Conservation (phyloP, 495 filamentous ascomycete genomes). For the Tuber borchii region DNA sequence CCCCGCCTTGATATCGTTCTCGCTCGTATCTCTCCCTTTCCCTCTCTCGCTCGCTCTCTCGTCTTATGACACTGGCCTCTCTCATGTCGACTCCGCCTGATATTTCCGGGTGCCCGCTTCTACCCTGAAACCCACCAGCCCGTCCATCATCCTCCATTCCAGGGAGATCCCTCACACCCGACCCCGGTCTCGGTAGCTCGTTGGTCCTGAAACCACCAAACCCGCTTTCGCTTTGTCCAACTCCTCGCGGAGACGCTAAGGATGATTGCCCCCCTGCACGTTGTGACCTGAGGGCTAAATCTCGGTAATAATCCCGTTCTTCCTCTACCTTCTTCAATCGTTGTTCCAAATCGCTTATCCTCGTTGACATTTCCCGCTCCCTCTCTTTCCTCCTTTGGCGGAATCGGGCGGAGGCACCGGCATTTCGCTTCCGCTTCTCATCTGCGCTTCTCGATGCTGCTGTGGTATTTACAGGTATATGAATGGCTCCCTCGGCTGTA, state of each 20-base stretch:
- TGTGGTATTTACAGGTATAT: constrained; percentile 67
- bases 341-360: constrained; percentile 59
- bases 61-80: constrained; percentile 32
- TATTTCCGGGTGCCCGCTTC: constrained; percentile 23
- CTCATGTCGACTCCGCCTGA: constrained; percentile 29
- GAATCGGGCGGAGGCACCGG: constrained; percentile 84
- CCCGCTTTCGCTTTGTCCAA: constrained; percentile 31
- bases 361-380: constrained; percentile 66
- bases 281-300: constrained; percentile 33
- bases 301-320: constrained; percentile 46
- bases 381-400: constrained; percentile 83
- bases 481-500: constrained; percentile 42
- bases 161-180: constrained; percentile 33
- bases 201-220: constrained; percentile 28
- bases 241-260: constrained; percentile 30
- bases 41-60: constrained; percentile 25
- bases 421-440: constrained; percentile 89
- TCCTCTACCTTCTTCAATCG: constrained; percentile 57
- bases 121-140: constrained; percentile 16
- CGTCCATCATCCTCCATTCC: constrained; percentile 31
- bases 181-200: constrained; percentile 28
- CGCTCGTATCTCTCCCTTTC: constrained; percentile 35
- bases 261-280: constrained; percentile 30
- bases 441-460: constrained; percentile 78
- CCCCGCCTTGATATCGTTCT: constrained; percentile 32